Base-by-base conservation (phyloP, 164 flowering plant genomes). In the Hamamelis virginiana region DNA sequence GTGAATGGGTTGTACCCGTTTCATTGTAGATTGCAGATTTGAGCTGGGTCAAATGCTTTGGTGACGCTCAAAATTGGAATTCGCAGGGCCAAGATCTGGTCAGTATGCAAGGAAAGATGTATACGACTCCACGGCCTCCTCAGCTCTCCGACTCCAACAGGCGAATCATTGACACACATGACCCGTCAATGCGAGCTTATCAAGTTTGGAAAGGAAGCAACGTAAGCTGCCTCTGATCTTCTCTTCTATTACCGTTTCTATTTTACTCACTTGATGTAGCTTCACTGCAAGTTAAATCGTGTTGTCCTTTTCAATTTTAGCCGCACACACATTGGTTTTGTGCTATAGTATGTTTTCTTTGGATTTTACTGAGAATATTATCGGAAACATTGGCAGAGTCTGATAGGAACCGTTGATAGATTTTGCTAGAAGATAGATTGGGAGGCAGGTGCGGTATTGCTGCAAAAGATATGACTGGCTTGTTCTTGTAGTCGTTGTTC, bases 131-230 rank as follows among this genome's bases (percentile, higher is more conserved):
- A n/a, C 19, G 52, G 63, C 77, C 73, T 33, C 75, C 68, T 13
- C 75, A 72, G 27, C 75, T 72, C n/a, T 76, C 79, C 53, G 70
- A 64, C 55, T 72, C 75, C 61, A 60, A 69, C 46, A 14, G 73
- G 4, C 73, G 64, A 1, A 65, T 72, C 62, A 59, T 69, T 13
- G 75, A 52, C 8, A 14, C 45, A 52, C 48, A 61, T 64, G 66
- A 21, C 50, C 22, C 74, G 9, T 46, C 64, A 4, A 46, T 74
- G 12, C 74, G 79, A 1, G 63, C 72, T 22, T 83, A 83, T 70
- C 79, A 83, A 78, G 76, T 73, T 58, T 83, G 86, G 86, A 72
- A 80, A 72, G 83, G 83, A 59, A 78, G 59, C 61, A 83, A 83
- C 74, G 79, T 76, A 66, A 28, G 66, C 45, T n/a, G 1, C 22